Evolutionary conservation across 441 rosid genomes (phyloP), one percentile per base, ranked within the genome.

Genomic region (Capsella rubella): DNA sequence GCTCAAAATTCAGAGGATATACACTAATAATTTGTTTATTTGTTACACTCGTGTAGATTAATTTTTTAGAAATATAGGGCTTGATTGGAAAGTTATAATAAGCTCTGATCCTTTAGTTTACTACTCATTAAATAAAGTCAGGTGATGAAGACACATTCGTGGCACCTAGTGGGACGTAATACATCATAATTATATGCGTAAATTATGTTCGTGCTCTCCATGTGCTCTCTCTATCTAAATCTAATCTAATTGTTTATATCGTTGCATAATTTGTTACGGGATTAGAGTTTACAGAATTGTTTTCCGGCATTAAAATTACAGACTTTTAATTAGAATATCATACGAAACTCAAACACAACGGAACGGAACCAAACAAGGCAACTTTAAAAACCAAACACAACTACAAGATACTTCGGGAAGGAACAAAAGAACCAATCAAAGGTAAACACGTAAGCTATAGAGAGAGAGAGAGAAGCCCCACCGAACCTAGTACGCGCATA

Each of bases 401-500:
- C 7, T 55, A 25, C 47, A 76, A 49, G 61, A 76, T 64, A 49
- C 49, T 57, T 57, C 8, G 56, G 55, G 63, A 57, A 64, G 50
- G 39, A 64, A 3, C 6, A 39, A 13, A 8, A 0, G 1, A 49
- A 59, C 78, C 69, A 79, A 79, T 72, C 45, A 54, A 0, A 35
- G 6, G 2, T 28, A 3, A 68, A 69, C 84, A 77, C 71, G 82
- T 73, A 77, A 69, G 61, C 65, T 69, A 16, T 21, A 21, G 25
- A 21, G 25, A 21, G 25, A 21, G 25, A 21, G 39, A 25, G 34
- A 43, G 71, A 18, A 39, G 67, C 64, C 72, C 71, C 75, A 75
- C 69, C 72, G 51, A 83, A 76, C 63, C 74, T 67, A 73, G 81
- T 74, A 59, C 32, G 64, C 56, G 35, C 57, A 65, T 55, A 72